Evolutionary conservation across 2,329 filamentous ascomycete species (phyloP), one percentile per base, ranked within the genome.

Genomic region (Fusarium torreyae): DNA sequence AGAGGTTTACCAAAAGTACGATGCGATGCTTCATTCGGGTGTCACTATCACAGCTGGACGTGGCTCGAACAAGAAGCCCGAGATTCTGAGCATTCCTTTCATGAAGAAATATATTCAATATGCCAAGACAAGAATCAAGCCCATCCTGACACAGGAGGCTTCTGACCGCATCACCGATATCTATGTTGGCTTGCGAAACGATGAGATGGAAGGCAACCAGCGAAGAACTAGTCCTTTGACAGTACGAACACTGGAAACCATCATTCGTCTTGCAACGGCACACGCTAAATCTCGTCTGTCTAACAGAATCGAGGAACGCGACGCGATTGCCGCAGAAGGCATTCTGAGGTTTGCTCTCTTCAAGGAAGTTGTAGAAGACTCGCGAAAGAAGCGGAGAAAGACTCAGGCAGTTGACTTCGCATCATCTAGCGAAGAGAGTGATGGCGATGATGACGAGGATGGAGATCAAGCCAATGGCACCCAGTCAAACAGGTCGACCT

Each of bases 31-130:
- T 42, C 96, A 99, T 77, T 92, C 94, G 11, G 96, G 96, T 64
- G 93, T 98, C 46, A 93, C 90, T 8, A 81, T 93, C 17, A 93
- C 91, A 6, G 86, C 90, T 14, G 92, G 92, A 11, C 88, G 93
- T 39, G 92, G 93, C 13, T 83, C 91, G 26, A 89, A 89, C 72
- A 92, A 92, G 79, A 91, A 92, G 69, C 89, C 92, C 7, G 94
- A 98, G 78, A 93, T 99, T 15, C 85, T 99, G 55, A 97, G 93
- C 81, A 98, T 99, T 64, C 93, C 94, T 0, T 99, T 99, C 81
- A 94, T 99, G 85, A 99, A 99, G 84, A 99, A 99, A 82, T 99
- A 98, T 80, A 97, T 99, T 45, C 96, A 99, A 78, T 99, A 99
- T 79, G 94, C 96, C 69, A 99, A 99, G 84, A 92, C 89, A 36